phyloP scores from a whole-genome alignment of 208 protist genomes.

The Acanthamoeba healyi region DNA sequence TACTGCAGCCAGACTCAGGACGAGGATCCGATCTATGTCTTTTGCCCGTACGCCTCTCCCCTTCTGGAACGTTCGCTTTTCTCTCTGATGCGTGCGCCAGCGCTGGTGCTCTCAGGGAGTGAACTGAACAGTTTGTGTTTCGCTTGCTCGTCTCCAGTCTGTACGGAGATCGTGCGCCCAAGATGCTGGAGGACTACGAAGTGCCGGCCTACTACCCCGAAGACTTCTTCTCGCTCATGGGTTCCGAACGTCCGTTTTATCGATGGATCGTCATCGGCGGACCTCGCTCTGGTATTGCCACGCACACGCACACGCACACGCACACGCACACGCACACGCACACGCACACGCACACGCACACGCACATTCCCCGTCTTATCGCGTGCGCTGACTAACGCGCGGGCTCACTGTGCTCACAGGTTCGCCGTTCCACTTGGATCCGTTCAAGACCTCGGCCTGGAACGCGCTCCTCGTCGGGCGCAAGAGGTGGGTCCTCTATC shows the following conservation, averaged over 20 bases:
- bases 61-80: no score
- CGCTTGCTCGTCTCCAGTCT: background rate
- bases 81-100: no score
- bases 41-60: conserved; percentile 51
- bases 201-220: conserved; percentile 60
- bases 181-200: conserved; percentile 67
- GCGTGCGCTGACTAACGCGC: no score
- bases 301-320: no score
- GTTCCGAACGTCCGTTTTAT: conserved; percentile 14
- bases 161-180: conserved; percentile 5
- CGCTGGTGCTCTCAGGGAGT: no score
- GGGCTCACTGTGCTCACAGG: background rate
- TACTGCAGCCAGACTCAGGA: conserved; percentile 44
- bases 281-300: conserved; percentile 12
- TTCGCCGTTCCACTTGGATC: conserved; percentile 72
- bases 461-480: conserved; percentile 55
- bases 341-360: no score
- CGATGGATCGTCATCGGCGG: conserved; percentile 64
- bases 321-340: no score
- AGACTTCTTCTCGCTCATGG: conserved; percentile 71
- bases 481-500: conserved; percentile 72
- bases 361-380: no score
- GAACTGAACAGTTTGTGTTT: background rate
- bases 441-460: conserved; percentile 73
- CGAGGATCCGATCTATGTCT: conserved; percentile 74